phyloP scores from a whole-genome alignment of 306 rosid species.

The Ammopiptanthus mongolicus region DNA sequence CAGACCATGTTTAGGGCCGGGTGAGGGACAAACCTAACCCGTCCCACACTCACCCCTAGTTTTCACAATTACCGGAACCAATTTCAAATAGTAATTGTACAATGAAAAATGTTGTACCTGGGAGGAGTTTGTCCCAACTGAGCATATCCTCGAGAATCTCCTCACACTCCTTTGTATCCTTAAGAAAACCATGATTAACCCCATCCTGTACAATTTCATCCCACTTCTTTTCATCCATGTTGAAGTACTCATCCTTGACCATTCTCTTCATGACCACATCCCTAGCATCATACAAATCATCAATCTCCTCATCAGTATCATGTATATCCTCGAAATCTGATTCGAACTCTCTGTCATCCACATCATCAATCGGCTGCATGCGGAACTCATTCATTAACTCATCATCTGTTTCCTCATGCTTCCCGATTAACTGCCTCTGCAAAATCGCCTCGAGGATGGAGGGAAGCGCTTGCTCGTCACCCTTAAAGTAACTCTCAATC shows the following conservation, averaged over 20 bases:
- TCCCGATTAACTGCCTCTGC: constrained; percentile 52
- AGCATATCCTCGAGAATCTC: constrained; percentile 56
- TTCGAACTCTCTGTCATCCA: constrained; percentile 43
- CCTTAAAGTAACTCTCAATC: constrained; percentile 61
- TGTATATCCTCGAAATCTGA: constrained; percentile 48
- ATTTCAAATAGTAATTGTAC: neutral
- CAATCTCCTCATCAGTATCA: constrained; percentile 70
- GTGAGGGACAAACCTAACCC: too few relatives aligned
- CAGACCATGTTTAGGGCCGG: too few relatives aligned
- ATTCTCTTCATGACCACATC: constrained; percentile 44
- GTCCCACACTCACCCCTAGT: too few relatives aligned
- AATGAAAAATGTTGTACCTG: constrained; percentile 27
- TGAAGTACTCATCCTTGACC: constrained; percentile 45
- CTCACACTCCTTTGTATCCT: constrained; percentile 46
- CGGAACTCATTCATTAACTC: constrained; percentile 54
- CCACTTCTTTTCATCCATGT: constrained; percentile 56
- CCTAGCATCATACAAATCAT: constrained; percentile 61
- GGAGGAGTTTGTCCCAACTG: constrained; percentile 57
- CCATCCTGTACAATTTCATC: constrained; percentile 39
- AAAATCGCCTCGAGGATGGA: constrained; percentile 64
- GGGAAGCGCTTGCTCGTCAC: constrained; percentile 64
- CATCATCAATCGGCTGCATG: constrained; percentile 45
- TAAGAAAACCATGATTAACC: constrained; percentile 38
- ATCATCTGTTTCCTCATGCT: constrained; percentile 83
- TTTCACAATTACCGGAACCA: neutral